Base-by-base conservation (phyloP, 2,329 filamentous ascomycete genomes). In the Madurella fahalii region DNA sequence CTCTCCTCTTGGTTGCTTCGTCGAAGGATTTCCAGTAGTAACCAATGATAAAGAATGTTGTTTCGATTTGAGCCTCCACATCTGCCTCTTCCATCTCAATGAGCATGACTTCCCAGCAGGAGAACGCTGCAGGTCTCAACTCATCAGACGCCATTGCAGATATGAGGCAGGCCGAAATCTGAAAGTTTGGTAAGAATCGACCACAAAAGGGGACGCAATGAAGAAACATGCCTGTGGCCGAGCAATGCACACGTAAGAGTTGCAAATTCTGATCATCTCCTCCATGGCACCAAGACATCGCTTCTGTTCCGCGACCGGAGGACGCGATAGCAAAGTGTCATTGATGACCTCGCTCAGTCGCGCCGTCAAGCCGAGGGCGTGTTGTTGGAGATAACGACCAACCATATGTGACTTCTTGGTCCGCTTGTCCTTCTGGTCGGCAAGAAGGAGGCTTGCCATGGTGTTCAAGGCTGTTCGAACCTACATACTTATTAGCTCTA, bases 111-210 rank as follows among this genome's bases (percentile, higher is more conserved):
- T 83, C 80, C 94, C 94, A 99, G 47, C 91, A 90, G 4, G 81
- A 82, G 64, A 97, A 92, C 2, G 91, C 89, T 31, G 84, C 77
- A 57, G 90, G 80, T 58, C 90, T 84, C n/a, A 99, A 77, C 45
- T 86, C 81, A 43, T 85, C 78, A 48, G 88, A 82, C 15, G 87
- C 80, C 56, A 97, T 80, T 0, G 91, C 91, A 18, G 90, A 91
- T 58, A 95, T 84, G 12, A 99, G 76, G 67, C 90, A 96, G n/a
- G 93, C 91, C 61, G 90, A 90, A 53, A 97, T 93, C 85, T 93
- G 64, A 52, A 39, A 13, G 17, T 8, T 12, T 34, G 73, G 46
- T 72, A 67, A 40, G 55, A 42, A n/a, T 37, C 11, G 34, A 37
- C 11, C 11, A 12, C 34, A 37, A 37, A 34, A 37, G 34, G 13